Evolutionary conservation across 2,329 filamentous ascomycete genomes (phyloP).

Genomic region (Hypomyces perniciosus): DNA sequence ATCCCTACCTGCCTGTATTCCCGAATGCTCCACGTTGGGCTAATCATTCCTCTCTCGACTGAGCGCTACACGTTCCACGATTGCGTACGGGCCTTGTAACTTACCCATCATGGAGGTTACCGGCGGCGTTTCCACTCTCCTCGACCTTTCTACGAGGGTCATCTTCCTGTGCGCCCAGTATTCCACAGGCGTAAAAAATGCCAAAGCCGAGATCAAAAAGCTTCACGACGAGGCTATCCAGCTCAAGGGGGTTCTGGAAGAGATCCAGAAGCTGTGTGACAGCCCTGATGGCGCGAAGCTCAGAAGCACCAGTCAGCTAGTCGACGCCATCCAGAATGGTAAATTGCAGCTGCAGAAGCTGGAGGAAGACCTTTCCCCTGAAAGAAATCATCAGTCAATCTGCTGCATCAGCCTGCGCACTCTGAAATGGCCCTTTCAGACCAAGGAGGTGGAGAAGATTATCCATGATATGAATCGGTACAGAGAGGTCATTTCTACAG

Average conservation of each 20-base stretch:
- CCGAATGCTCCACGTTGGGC: too few species aligned
- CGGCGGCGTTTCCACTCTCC: slow-evolving; percentile 29
- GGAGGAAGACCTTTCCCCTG: not conserved
- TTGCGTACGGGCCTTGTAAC: too few species aligned
- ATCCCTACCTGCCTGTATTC: too few species aligned
- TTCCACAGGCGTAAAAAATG: slow-evolving; percentile 25
- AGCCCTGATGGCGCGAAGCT: not conserved
- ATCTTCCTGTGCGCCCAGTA: slow-evolving; percentile 29
- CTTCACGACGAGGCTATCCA: slow-evolving; percentile 23
- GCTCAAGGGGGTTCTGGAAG: slow-evolving; percentile 22
- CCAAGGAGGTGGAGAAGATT: slow-evolving; percentile 26
- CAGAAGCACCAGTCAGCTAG: not conserved
- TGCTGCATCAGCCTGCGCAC: slow-evolving; percentile 25
- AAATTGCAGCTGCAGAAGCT: not conserved
- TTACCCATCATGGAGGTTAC: slow-evolving; percentile 19
- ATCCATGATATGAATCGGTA: slow-evolving; percentile 23
- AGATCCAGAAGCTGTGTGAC: slow-evolving; percentile 11
- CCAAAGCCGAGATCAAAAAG: slow-evolving; percentile 26
- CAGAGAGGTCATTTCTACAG: slow-evolving; percentile 22
- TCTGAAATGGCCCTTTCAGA: slow-evolving; percentile 35
- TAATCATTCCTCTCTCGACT: too few species aligned
- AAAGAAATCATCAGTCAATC: slow-evolving; percentile 23
- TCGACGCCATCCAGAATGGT: not conserved
- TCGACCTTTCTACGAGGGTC: slow-evolving; percentile 33
- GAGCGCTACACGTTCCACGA: too few species aligned